phyloP scores from a whole-genome alignment of 805 yeast species.

The Lachancea meyersii region DNA sequence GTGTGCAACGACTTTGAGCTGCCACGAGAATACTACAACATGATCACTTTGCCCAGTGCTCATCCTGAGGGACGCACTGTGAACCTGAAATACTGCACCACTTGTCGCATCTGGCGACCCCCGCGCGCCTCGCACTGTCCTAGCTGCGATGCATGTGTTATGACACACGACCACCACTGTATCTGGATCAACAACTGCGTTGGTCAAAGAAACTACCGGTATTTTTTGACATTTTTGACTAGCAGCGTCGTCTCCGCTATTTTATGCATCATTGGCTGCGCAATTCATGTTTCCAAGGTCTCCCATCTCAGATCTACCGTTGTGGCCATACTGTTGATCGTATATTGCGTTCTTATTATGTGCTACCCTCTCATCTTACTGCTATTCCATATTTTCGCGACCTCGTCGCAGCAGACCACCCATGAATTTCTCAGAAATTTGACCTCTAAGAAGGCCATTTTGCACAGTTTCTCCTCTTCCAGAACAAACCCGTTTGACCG shows the following conservation, averaged over 20 bases:
- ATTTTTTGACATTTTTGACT: slow-evolving; percentile 48
- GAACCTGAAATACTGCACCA: slow-evolving; percentile 52
- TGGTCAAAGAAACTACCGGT: slow-evolving; percentile 65
- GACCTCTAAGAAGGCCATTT: slow-evolving; percentile 33
- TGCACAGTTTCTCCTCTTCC: slow-evolving; percentile 17
- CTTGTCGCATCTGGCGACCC: slow-evolving; percentile 71
- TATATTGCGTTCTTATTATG: slow-evolving; percentile 42
- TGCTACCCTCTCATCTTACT: slow-evolving; percentile 53
- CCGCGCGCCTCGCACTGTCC: slow-evolving; percentile 73
- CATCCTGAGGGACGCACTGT: slow-evolving; percentile 9
- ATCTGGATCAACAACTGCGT: slow-evolving; percentile 67
- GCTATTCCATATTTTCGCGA: slow-evolving; percentile 48
- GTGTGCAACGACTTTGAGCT: slow-evolving; percentile 31
- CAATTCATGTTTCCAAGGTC: slow-evolving; percentile 20
- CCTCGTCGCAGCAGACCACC: slow-evolving; percentile 58
- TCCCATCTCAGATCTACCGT: slow-evolving; percentile 24
- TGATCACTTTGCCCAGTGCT: slow-evolving; percentile 43
- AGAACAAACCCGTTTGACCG: slow-evolving; percentile 36
- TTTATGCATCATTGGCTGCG: slow-evolving; percentile 20
- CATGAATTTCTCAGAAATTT: slow-evolving; percentile 57
- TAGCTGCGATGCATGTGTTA: slow-evolving; percentile 58
- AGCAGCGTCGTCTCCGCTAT: slow-evolving; percentile 31
- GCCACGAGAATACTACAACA: slow-evolving; percentile 55
- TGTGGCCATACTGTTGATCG: slow-evolving; percentile 45
- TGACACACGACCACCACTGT: slow-evolving; percentile 65